Evolutionary conservation across 2,329 filamentous ascomycete species (phyloP).

Genomic region (Thielaviopsis populi): DNA sequence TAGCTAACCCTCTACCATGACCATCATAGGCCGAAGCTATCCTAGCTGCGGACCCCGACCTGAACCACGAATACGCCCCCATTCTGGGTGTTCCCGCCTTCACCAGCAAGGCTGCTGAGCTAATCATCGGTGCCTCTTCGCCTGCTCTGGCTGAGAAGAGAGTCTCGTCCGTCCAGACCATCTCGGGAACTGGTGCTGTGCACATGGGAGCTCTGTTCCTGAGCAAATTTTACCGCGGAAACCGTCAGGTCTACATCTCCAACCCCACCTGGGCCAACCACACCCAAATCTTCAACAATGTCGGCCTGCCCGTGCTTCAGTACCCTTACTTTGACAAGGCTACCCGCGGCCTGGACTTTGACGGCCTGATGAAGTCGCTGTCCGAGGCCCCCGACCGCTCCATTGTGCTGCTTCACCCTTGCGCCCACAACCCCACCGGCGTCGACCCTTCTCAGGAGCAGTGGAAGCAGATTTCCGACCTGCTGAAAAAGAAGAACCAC

Average conservation of each 20-base stretch:
- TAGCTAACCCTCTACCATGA: too few species aligned
- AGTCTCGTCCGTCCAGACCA: slow-evolving; percentile 71
- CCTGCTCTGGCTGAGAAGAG: slow-evolving; percentile 75
- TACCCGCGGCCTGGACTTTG: slow-evolving; percentile 83
- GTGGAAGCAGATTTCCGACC: slow-evolving; percentile 74
- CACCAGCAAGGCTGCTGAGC: slow-evolving; percentile 77
- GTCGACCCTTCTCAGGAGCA: slow-evolving; percentile 89
- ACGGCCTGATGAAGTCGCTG: slow-evolving; percentile 66
- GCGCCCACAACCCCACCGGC: slow-evolving; percentile 95
- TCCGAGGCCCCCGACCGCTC: slow-evolving; percentile 58
- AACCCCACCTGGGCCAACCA: slow-evolving; percentile 98
- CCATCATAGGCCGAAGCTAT: slow-evolving; percentile 65
- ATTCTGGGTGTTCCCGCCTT: slow-evolving; percentile 80
- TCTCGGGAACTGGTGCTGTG: slow-evolving; percentile 91
- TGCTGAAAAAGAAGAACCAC: slow-evolving; percentile 64
- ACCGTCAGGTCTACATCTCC: slow-evolving; percentile 73
- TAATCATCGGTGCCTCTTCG: slow-evolving; percentile 69
- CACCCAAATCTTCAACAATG: slow-evolving; percentile 94
- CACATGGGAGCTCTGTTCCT: slow-evolving; percentile 89
- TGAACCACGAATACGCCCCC: slow-evolving; percentile 97
- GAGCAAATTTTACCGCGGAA: slow-evolving; percentile 68
- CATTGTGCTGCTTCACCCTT: slow-evolving; percentile 84
- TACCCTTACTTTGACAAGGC: slow-evolving; percentile 91
- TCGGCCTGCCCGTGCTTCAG: slow-evolving; percentile 57
- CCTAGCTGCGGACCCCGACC: slow-evolving; percentile 70